Evolutionary conservation across 495 filamentous ascomycete genomes (phyloP), one percentile per base, ranked within the genome.

Genomic region (Amorphotheca resinae): DNA sequence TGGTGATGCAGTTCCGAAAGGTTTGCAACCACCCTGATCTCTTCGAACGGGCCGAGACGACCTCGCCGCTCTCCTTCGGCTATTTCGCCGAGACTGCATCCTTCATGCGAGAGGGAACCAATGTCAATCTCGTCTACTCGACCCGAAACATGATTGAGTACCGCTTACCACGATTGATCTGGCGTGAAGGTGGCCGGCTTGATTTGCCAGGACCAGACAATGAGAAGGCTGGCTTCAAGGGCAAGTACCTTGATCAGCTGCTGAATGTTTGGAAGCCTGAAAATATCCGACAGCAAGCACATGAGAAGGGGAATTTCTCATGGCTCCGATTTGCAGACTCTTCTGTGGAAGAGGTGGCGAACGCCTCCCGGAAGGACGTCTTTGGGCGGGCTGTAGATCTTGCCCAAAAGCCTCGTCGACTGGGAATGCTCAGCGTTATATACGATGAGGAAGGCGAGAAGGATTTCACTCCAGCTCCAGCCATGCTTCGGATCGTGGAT

Each of bases 1-100:
- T 98, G 48, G 91, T 98, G 43, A 98, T 98, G 91, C 93, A 98
- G 63, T 98, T 98, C 74, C 79, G 91, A 42, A 98, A 98, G 66
- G 93, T 98, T 40, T 98, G 91, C 68, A 98, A 98, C 55, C 91
- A 98, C 60, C 91, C 91, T 2, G 91, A 98, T 64, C 66, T 98
- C 16, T 96, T 96, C 47, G 88, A 99, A 59, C 77, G 93, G 33
- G 87, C 89, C 12, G 91, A 96, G 44, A 93, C 82, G 15, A 77
- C 75, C 15, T 94, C 88, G 12, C 87, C 89, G 0, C 80, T 87
- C 55, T 85, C 84, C 1, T 71, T 80, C 44, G 79, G 76, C 6
- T 70, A 81, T 60, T 96, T 87, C 58, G 93, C 88, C 14, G 93
- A 96, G 61, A 95, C 88, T 8, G 87, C 82, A 9, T 93, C 86